These are phyloP conservation scores for Boletus mariae DNA, from an alignment of 1,284 basidiomycete genomes.

Conservation along the genomic window DNA sequence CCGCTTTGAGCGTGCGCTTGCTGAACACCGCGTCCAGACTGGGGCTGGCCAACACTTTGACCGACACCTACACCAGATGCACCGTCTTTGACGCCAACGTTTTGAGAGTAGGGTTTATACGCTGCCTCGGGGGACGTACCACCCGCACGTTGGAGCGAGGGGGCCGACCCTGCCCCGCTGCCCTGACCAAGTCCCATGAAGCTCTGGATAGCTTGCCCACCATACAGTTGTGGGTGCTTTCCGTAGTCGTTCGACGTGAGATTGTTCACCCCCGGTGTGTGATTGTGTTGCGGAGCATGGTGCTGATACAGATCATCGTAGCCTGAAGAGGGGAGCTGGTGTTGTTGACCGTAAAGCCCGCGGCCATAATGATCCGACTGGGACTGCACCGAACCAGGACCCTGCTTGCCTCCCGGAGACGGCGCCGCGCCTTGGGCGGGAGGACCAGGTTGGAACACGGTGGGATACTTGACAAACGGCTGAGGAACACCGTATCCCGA, in stretches of 20 bases:
- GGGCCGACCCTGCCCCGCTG: conserved; percentile 41
- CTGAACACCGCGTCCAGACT: conserved; percentile 47
- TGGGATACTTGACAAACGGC: conserved; percentile 70
- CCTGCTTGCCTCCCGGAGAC: conserved; percentile 60
- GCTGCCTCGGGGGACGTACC: conserved; percentile 63
- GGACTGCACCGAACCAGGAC: conserved; percentile 52
- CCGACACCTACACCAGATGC: conserved; percentile 43
- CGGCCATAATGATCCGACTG: conserved; percentile 57
- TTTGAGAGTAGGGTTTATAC: conserved; percentile 67
- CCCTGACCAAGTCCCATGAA: conserved; percentile 66
- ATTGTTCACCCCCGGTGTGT: conserved; percentile 50
- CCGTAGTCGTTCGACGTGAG: conserved; percentile 58
- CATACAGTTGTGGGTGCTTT: conserved; percentile 59
- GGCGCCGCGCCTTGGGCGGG: conserved; percentile 61
- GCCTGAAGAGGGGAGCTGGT: conserved; percentile 47
- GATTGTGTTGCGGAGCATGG: conserved; percentile 48
- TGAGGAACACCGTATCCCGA: conserved; percentile 66
- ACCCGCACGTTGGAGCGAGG: conserved; percentile 44
- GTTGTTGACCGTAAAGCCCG: conserved; percentile 60
- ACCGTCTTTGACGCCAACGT: conserved; percentile 54
- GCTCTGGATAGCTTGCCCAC: conserved; percentile 59
- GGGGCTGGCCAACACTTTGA: conserved; percentile 40
- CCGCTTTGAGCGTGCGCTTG: conserved; percentile 43
- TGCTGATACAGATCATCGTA: conserved; percentile 70
- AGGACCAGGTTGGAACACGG: conserved; percentile 66